Conservation (phyloP, 2,329 filamentous ascomycete species). For the Ophiobolus disseminans region DNA sequence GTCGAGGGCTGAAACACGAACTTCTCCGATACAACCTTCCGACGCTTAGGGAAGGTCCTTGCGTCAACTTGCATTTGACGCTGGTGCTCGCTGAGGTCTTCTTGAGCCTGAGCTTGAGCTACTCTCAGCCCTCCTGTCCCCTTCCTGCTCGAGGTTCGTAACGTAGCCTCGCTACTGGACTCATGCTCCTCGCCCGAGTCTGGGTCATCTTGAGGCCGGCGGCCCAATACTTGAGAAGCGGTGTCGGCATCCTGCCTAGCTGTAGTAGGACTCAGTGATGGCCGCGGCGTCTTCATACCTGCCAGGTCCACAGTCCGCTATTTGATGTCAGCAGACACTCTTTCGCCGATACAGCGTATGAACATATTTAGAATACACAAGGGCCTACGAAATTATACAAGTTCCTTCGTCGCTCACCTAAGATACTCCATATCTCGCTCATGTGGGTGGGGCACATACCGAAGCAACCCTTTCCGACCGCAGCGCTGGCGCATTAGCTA, state of each 20-base stretch:
- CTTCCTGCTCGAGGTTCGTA: conserved; percentile 24
- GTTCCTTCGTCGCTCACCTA: no score
- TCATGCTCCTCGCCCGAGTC: conserved; percentile 9
- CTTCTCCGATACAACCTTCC: conserved; percentile 44
- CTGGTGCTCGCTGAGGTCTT: conserved; percentile 41
- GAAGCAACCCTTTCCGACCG: conserved; percentile 37
- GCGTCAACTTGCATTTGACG: conserved; percentile 43
- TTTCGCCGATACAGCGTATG: no score
- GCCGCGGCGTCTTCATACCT: conserved; percentile 31
- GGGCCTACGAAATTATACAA: background rate
- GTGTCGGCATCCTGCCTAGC: conserved; percentile 13
- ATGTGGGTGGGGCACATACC: conserved; percentile 24
- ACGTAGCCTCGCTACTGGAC: background rate
- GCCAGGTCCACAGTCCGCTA: conserved; percentile 36
- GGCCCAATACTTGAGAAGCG: conserved; percentile 9
- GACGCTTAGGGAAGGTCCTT: conserved; percentile 42
- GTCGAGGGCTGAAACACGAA: conserved; percentile 56
- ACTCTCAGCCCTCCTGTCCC: conserved; percentile 39
- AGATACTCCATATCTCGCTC: no score
- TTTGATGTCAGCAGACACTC: background rate
- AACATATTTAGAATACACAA: no score
- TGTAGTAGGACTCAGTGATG: conserved; percentile 29
- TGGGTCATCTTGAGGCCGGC: conserved; percentile 6
- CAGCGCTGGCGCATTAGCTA: conserved; percentile 8
- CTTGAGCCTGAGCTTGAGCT: conserved; percentile 30